These are phyloP conservation scores for Corrigiola litoralis DNA, from an alignment of 179 eudicot genomes.

Conservation along the genomic window DNA sequence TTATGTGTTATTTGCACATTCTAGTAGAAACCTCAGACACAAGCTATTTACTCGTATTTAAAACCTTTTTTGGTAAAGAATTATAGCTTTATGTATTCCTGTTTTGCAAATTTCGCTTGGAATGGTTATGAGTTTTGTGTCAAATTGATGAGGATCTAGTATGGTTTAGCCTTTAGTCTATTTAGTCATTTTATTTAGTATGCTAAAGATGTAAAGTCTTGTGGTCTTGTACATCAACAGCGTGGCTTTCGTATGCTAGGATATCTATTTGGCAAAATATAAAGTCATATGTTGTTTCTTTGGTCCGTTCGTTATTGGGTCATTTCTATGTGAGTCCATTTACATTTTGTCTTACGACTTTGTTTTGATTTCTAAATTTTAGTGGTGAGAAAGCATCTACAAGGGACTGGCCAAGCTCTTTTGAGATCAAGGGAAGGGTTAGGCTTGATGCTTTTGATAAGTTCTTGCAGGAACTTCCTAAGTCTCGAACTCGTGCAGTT, in stretches of 20 bases:
- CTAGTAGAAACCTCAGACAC: background rate
- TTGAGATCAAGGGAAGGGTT: conserved; percentile 12
- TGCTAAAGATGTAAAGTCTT: too few relatives aligned
- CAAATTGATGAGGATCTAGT: too few relatives aligned
- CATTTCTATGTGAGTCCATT: background rate
- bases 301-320: background rate
- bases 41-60: background rate
- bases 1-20: too few relatives aligned
- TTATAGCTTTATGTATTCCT: background rate
- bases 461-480: conserved; percentile 14
- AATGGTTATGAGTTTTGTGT: background rate
- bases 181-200: too few relatives aligned
- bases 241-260: too few relatives aligned
- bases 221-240: too few relatives aligned
- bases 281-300: too few relatives aligned
- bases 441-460: conserved; percentile 17
- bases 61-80: background rate
- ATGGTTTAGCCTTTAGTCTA: too few relatives aligned
- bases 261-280: too few relatives aligned
- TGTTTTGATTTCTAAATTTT: background rate
- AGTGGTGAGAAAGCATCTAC: conserved; percentile 11
- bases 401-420: conserved; percentile 13
- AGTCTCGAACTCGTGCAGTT: conserved; percentile 10
- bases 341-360: background rate
- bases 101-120: background rate